These are phyloP conservation scores for Chloranthus sessilifolius DNA, from an alignment of 164 flowering plant species.

Conservation along the genomic window DNA sequence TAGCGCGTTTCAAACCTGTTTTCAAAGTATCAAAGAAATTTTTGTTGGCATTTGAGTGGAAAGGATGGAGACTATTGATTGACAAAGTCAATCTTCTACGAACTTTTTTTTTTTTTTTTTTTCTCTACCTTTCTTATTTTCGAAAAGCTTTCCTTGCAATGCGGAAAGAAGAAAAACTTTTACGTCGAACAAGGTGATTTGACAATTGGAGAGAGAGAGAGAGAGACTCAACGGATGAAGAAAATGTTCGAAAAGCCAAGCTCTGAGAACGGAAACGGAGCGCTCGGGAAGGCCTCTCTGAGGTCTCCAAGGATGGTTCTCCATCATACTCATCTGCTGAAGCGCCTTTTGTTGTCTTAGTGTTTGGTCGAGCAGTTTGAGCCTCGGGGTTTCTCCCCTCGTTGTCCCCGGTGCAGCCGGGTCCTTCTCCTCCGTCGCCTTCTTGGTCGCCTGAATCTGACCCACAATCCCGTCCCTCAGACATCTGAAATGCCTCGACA, in stretches of 20 bases:
- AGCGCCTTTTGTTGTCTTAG: slow-evolving; percentile 72
- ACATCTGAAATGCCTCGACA: slow-evolving; percentile 89
- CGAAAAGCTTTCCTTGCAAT: no score
- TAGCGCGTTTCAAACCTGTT: no score
- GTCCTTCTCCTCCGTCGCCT: slow-evolving; percentile 80
- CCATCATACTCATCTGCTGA: slow-evolving; percentile 84
- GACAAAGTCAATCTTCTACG: no score
- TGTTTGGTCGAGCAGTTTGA: slow-evolving; percentile 68
- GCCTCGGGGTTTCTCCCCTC: slow-evolving; percentile 76
- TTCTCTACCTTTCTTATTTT: no score
- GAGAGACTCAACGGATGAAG: slow-evolving; percentile 80
- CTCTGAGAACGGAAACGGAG: slow-evolving; percentile 89
- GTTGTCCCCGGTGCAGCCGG: slow-evolving; percentile 57
- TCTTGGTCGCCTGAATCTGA: slow-evolving; percentile 64
- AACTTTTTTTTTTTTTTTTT: no score
- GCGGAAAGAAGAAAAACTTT: no score
- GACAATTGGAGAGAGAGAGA: slow-evolving; percentile 17
- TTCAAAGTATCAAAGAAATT: no score
- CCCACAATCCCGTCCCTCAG: slow-evolving; percentile 72
- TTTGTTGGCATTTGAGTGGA: no score
- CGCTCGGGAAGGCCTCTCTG: slow-evolving; percentile 94
- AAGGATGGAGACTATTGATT: no score
- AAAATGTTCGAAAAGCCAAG: slow-evolving; percentile 98
- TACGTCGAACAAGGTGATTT: no score
- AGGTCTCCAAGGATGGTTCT: slow-evolving; percentile 91